Conservation (phyloP, 192 early-diverging fungal genomes). For the Backusella tuberculispora region DNA sequence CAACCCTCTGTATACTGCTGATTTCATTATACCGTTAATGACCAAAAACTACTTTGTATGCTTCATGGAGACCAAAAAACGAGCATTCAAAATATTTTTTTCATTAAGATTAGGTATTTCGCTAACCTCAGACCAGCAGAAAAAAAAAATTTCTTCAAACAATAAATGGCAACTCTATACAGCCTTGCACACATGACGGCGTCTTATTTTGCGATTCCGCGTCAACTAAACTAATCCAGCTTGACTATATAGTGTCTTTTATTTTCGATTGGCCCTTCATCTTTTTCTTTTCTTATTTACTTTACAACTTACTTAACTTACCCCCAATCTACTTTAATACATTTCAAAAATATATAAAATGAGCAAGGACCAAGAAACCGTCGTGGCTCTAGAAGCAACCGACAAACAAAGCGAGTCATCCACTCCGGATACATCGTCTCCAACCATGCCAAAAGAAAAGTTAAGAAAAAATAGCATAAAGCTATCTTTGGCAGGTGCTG, state of each 20-base stretch:
- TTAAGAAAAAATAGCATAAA: neutral
- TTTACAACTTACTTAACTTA: neutral
- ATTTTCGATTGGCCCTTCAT: neutral
- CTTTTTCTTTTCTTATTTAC: conserved; percentile 3
- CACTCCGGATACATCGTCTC: neutral
- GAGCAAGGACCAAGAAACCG: neutral
- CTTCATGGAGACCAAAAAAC: neutral
- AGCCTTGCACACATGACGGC: conserved; percentile 12
- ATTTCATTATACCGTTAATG: neutral
- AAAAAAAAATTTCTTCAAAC: conserved; percentile 3
- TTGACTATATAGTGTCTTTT: neutral
- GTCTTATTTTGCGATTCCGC: conserved; percentile 6
- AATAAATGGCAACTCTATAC: neutral
- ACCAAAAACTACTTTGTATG: conserved; percentile 8
- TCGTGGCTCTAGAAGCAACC: neutral
- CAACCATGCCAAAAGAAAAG: neutral
- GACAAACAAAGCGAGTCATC: neutral
- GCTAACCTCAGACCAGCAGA: conserved; percentile 25
- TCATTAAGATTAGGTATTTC: neutral
- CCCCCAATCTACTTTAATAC: neutral
- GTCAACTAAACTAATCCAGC: neutral
- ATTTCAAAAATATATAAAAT: too few relatives aligned
- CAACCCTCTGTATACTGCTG: neutral
- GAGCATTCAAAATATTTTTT: conserved; percentile 11
- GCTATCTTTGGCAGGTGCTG: neutral